Conservation (phyloP, 2,329 filamentous ascomycete species). For the Diaporthe sp. region DNA sequence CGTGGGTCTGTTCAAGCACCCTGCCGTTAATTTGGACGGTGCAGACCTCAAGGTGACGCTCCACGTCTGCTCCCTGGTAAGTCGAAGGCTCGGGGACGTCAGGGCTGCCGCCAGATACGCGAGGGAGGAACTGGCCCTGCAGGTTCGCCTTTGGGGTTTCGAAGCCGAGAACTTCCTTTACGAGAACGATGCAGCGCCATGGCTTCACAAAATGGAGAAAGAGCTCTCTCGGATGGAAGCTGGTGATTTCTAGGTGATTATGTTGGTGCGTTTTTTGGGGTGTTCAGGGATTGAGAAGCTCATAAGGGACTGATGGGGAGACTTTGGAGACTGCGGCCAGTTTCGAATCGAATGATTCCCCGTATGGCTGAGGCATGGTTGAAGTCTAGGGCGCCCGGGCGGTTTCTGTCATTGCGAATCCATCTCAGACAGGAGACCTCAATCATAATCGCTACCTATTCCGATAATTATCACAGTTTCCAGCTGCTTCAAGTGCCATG, state of each 20-base stretch:
- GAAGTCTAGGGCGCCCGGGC: too few species aligned
- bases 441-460: too few species aligned
- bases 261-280: not conserved
- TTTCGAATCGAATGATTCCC: too few species aligned
- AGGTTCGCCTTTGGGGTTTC: not conserved
- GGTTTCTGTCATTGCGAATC: not conserved
- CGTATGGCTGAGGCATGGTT: too few species aligned
- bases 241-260: not conserved
- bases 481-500: not conserved
- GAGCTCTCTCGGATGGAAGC: not conserved
- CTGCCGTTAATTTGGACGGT: conserved; percentile 1
- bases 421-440: not conserved
- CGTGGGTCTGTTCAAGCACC: conserved; percentile 20
- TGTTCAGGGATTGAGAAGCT: not conserved
- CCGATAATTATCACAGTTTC: too few species aligned
- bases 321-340: not conserved
- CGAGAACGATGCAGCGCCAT: too few species aligned
- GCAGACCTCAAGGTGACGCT: not conserved
- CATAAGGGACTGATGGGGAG: not conserved
- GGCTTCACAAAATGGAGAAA: not conserved
- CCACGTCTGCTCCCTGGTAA: not conserved
- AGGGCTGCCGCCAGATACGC: not conserved
- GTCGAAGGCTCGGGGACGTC: not conserved
- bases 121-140: not conserved
- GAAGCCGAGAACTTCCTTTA: not conserved